These are phyloP conservation scores for Citeromyces nyonsensis DNA, from an alignment of 805 yeast species.

Conservation along the genomic window DNA sequence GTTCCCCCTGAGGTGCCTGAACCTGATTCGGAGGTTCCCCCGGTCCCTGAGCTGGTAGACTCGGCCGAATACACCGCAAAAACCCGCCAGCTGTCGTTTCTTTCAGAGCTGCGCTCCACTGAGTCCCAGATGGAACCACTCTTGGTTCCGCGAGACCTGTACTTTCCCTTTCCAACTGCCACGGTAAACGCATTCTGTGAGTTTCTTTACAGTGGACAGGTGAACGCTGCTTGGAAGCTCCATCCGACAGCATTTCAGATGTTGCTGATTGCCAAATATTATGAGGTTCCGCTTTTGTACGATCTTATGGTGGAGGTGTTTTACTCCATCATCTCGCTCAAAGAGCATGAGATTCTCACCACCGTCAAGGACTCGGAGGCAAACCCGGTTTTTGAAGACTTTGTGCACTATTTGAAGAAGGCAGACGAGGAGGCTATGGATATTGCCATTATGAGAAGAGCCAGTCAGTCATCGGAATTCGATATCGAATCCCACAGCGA, in stretches of 20 bases:
- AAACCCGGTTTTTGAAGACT: slow-evolving; percentile 21
- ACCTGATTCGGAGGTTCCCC: not conserved
- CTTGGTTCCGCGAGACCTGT: slow-evolving; percentile 50
- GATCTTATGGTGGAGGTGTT: slow-evolving; percentile 55
- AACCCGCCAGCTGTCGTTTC: too few relatives aligned
- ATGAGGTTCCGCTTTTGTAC: slow-evolving; percentile 54
- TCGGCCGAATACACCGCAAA: slow-evolving; percentile 4
- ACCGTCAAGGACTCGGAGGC: slow-evolving; percentile 7
- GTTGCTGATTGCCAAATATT: slow-evolving; percentile 44
- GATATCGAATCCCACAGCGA: too few relatives aligned
- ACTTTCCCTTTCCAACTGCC: slow-evolving; percentile 48
- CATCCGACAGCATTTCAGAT: slow-evolving; percentile 56
- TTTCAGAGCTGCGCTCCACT: too few relatives aligned
- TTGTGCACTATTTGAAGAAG: slow-evolving; percentile 38
- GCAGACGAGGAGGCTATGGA: slow-evolving; percentile 57
- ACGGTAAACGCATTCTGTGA: slow-evolving; percentile 57
- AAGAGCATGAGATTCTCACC: slow-evolving; percentile 20
- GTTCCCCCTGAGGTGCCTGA: too few relatives aligned
- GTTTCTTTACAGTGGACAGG: slow-evolving; percentile 66
- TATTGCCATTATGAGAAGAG: slow-evolving; percentile 31
- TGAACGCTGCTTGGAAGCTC: slow-evolving; percentile 61
- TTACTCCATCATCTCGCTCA: slow-evolving; percentile 54
- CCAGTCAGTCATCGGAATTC: slow-evolving; percentile 14
- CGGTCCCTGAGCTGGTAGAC: slow-evolving; percentile 4
- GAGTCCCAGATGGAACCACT: slow-evolving; percentile 32